phyloP scores from a whole-genome alignment of 2,329 filamentous ascomycete genomes.

The Coleophoma eucalyptorum region DNA sequence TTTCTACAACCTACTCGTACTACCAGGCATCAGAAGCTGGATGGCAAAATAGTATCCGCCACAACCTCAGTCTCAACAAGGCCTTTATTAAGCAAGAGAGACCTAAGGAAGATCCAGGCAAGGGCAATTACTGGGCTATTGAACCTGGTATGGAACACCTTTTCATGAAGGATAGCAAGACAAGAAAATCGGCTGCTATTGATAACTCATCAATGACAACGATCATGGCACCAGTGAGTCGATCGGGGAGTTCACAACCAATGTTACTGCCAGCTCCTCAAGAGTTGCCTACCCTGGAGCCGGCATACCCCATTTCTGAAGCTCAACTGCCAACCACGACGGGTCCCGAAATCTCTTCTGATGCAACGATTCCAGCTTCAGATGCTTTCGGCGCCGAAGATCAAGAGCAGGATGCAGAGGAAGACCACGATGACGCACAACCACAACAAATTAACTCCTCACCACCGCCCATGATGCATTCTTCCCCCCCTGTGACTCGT shows the following conservation, averaged over 20 bases:
- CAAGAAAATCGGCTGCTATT: conserved; percentile 52
- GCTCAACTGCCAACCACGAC: conserved; percentile 12
- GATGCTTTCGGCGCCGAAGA: conserved; percentile 42
- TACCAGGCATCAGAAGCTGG: conserved; percentile 82
- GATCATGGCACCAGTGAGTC: conserved; percentile 5
- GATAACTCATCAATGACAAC: conserved; percentile 40
- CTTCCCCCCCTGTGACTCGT: conserved; percentile 79
- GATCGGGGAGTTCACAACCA: conserved; percentile 16
- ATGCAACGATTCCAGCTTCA: conserved; percentile 72
- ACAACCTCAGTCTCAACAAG: conserved; percentile 96
- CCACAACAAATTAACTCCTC: conserved; percentile 58
- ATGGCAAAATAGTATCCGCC: conserved; percentile 99
- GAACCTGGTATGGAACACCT: conserved; percentile 83
- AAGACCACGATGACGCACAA: conserved; percentile 33
- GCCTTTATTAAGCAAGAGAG: conserved; percentile 93
- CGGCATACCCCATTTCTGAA: conserved; percentile 14
- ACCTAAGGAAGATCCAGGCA: conserved; percentile 94
- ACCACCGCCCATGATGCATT: conserved; percentile 72
- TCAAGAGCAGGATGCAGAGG: conserved; percentile 39
- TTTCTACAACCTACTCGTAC: conserved; percentile 89
- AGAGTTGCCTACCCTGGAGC: conserved; percentile 16
- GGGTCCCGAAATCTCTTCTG: conserved; percentile 61
- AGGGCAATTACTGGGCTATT: conserved; percentile 97
- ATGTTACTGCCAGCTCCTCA: conserved; percentile 16
- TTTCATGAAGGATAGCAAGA: conserved; percentile 83